A percentile compares a stretch with the other conserved stretches of the same genome.
phyloP scores from a whole-genome alignment of 2,329 filamentous ascomycete species.

The Penicillium hordei region DNA sequence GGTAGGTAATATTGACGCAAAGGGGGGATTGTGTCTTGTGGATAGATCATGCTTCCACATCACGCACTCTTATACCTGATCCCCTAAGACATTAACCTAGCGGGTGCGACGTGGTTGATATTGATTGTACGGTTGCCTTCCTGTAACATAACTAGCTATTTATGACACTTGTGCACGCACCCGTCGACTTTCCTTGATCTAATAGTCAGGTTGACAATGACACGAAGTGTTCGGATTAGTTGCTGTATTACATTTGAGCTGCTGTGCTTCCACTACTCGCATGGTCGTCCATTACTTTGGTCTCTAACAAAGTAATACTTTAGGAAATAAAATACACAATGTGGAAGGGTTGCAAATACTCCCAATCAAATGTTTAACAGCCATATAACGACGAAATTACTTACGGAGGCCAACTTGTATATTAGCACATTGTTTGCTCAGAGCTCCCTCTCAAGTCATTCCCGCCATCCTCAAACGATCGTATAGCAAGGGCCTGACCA shows the following conservation, averaged over 20 bases:
- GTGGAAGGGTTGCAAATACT: neutral
- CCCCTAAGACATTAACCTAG: neutral
- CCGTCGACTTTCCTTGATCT: neutral
- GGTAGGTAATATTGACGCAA: neutral
- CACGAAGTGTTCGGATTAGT: neutral
- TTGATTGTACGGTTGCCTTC: neutral
- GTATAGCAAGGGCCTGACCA: no score
- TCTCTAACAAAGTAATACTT: neutral
- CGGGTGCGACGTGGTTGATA: neutral
- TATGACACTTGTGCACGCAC: neutral
- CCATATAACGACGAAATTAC: neutral
- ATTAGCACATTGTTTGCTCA: neutral
- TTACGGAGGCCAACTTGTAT: neutral
- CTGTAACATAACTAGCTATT: neutral
- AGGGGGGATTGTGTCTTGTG: neutral
- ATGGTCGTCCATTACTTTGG: neutral
- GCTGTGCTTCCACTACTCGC: neutral
- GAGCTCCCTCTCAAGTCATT: neutral
- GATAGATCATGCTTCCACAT: neutral
- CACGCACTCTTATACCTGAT: neutral
- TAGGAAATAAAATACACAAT: neutral
- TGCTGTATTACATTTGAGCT: neutral
- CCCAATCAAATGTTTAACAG: neutral
- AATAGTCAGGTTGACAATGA: neutral
- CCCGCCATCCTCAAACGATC: no score